phyloP scores from a whole-genome alignment of 345 rosid genomes.

The Hevea brasiliensis region DNA sequence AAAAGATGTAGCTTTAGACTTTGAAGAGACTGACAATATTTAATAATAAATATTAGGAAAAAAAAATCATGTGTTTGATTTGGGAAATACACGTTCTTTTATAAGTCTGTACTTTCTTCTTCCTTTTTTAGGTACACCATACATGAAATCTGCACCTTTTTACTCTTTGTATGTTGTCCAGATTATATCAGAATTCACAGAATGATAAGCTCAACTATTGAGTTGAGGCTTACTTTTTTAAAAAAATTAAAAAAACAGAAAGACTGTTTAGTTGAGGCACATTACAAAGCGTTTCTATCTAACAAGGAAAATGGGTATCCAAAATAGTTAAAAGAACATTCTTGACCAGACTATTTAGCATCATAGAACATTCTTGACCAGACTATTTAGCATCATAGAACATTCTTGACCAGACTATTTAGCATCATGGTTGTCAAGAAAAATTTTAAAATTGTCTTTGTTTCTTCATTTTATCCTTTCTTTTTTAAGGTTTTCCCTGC shows the following conservation, averaged over 20 bases:
- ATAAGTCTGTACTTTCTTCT: too few relatives aligned
- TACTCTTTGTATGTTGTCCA: neutral
- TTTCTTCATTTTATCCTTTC: neutral
- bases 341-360: too few relatives aligned
- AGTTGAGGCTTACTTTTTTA: neutral
- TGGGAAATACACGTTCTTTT: neutral
- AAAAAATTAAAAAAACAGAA: too few relatives aligned
- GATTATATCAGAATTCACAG: neutral
- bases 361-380: too few relatives aligned
- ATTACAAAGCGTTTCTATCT: neutral
- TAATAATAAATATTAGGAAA: neutral
- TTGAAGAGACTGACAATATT: neutral
- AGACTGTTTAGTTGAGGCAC: neutral
- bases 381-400: too few relatives aligned
- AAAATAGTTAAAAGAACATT: too few relatives aligned
- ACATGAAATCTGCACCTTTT: too few relatives aligned
- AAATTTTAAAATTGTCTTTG: neutral
- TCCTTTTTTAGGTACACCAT: too few relatives aligned
- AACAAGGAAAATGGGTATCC: too few relatives aligned
- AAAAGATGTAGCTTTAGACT: neutral
- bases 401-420: too few relatives aligned
- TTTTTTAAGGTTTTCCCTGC: neutral
- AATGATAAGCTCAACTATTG: neutral
- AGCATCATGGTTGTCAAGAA: too few relatives aligned
- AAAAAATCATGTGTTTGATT: neutral